These are phyloP conservation scores for Neofusicoccum cordaticola DNA, from an alignment of 2,329 filamentous ascomycete species.

Conservation along the genomic window DNA sequence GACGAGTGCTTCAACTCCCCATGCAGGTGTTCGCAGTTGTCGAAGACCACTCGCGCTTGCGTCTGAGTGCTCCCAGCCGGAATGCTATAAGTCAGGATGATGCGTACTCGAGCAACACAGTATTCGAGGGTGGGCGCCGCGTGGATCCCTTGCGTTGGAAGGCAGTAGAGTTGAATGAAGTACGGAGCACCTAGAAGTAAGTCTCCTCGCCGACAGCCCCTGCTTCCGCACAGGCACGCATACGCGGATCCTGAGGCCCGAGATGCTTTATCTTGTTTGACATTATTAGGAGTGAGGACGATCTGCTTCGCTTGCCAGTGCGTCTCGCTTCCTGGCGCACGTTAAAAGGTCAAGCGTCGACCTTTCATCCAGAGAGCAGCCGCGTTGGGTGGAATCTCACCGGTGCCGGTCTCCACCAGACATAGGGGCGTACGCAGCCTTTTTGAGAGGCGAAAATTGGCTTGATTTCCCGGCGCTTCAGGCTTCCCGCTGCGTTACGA, in stretches of 20 bases:
- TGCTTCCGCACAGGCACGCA: conserved; percentile 8
- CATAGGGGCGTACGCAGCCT: background rate
- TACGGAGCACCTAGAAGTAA: background rate
- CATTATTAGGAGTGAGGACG: conserved; percentile 7
- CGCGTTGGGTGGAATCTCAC: background rate
- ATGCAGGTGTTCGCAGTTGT: too few relatives aligned
- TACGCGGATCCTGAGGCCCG: background rate
- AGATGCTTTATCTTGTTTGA: conserved; percentile 3
- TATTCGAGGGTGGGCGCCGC: background rate
- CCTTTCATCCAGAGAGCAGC: background rate
- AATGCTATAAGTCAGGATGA: background rate
- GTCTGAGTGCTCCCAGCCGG: too few relatives aligned
- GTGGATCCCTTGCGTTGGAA: background rate
- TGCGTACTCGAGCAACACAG: background rate
- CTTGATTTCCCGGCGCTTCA: background rate
- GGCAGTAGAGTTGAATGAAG: background rate
- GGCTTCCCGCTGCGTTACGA: background rate
- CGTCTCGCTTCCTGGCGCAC: conserved; percentile 7
- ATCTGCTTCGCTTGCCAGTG: conserved; percentile 9
- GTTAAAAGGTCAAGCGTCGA: background rate
- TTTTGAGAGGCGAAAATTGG: background rate
- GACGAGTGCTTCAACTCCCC: too few relatives aligned
- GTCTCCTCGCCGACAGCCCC: conserved; percentile 7
- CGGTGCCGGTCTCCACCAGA: background rate
- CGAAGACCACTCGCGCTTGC: too few relatives aligned